Evolutionary conservation across 768 basidiomycete genomes (phyloP).

Genomic region (Neoboletus brunneissimus): DNA sequence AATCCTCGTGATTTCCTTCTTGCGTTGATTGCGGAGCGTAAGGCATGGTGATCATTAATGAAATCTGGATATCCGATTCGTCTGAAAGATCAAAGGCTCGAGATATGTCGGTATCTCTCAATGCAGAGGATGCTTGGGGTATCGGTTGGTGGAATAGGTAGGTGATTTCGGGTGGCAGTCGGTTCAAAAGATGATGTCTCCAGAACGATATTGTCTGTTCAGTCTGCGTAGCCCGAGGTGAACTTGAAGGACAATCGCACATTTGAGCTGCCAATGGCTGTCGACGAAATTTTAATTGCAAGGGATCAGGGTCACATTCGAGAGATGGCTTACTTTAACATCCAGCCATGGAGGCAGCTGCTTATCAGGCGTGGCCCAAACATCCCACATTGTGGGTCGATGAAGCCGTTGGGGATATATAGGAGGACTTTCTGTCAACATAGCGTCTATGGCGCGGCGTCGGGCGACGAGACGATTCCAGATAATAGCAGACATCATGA

Average conservation of each 20-base stretch:
- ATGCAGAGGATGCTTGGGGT: not conserved
- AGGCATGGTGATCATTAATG: constrained; percentile 31
- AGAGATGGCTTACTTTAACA: constrained; percentile 20
- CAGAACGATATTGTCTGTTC: constrained; percentile 17
- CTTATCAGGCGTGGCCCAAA: constrained; percentile 10
- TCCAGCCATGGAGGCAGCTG: constrained; percentile 12
- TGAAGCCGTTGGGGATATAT: not conserved
- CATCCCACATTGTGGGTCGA: constrained; percentile 27
- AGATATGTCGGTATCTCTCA: not conserved
- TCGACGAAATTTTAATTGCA: not conserved
- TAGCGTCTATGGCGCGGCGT: constrained; percentile 28
- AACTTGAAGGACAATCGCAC: not conserved
- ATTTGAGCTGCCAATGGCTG: constrained; percentile 27
- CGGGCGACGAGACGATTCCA: constrained; percentile 34
- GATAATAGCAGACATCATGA: constrained; percentile 29
- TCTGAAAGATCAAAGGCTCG: constrained; percentile 8
- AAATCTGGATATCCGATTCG: constrained; percentile 26
- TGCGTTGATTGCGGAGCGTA: constrained; percentile 2
- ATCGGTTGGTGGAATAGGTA: constrained; percentile 28
- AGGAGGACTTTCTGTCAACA: constrained; percentile 3
- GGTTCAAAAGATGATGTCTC: constrained; percentile 15
- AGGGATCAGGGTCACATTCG: constrained; percentile 18
- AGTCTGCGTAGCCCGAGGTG: not conserved
- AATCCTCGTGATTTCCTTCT: not conserved
- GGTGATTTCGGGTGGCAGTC: constrained; percentile 25